These are phyloP conservation scores for Candida adriatica DNA, from an alignment of 805 yeast species.

Conservation along the genomic window DNA sequence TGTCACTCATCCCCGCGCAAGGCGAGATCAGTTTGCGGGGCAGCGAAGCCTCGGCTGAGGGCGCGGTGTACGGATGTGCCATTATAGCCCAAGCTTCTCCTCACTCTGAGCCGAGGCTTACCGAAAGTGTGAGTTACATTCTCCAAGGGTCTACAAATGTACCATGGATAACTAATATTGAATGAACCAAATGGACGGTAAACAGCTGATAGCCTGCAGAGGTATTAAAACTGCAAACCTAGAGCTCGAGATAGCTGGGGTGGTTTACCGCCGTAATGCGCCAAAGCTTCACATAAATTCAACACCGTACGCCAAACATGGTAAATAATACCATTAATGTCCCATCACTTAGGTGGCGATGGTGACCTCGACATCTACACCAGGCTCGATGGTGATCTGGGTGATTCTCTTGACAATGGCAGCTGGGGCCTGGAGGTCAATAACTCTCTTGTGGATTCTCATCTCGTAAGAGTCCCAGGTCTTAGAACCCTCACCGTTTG, in stretches of 20 bases:
- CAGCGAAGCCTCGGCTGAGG: conserved; percentile 2
- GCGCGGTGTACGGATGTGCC: background rate
- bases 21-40: conserved; percentile 3
- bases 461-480: conserved; percentile 99
- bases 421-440: conserved; percentile 97
- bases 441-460: conserved; percentile 99
- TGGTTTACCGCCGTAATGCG: conserved; percentile 11
- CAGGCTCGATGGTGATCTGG: conserved; percentile 97
- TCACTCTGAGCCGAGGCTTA: no score
- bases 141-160: no score
- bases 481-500: conserved; percentile 99
- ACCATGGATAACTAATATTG: conserved; percentile 6
- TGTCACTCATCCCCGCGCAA: conserved; percentile 3
- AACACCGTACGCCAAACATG: conserved; percentile 2
- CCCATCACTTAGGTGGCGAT: conserved; percentile 55
- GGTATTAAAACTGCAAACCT: conserved; percentile 27
- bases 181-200: conserved; percentile 19
- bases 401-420: conserved; percentile 90
- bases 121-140: no score
- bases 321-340: no score
- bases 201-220: conserved; percentile 26
- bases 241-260: conserved; percentile 18
- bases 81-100: no score
- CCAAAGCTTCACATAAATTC: conserved; percentile 11
- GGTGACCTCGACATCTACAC: conserved; percentile 96